phyloP scores from a whole-genome alignment of 768 basidiomycete species.

The Chalciporus pseudorubinellus region DNA sequence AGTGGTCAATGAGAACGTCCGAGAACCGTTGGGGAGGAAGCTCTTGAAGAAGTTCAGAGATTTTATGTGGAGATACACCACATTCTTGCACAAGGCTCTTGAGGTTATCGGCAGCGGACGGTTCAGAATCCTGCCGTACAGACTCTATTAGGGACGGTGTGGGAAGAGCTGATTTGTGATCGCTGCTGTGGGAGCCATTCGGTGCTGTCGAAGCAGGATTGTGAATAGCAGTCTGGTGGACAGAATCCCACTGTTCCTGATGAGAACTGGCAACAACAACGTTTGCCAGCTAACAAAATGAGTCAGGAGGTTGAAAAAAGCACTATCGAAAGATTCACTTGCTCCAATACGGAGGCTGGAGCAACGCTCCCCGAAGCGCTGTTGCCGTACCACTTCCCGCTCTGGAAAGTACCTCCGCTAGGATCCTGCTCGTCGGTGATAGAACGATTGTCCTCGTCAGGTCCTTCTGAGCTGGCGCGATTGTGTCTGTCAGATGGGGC shows the following conservation, averaged over 20 bases:
- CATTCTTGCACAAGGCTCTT: conserved; percentile 88
- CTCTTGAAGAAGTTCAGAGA: conserved; percentile 85
- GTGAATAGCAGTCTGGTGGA: conserved; percentile 13
- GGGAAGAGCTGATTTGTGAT: conserved; percentile 27
- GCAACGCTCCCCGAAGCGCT: conserved; percentile 83
- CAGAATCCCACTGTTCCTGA: conserved; percentile 27
- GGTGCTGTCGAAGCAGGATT: conserved; percentile 11
- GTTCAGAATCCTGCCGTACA: conserved; percentile 42
- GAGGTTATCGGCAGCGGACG: conserved; percentile 74
- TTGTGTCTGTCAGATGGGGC: conserved; percentile 35
- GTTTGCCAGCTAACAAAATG: conserved; percentile 46
- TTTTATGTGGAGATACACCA: conserved; percentile 87
- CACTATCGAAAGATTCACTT: conserved; percentile 46
- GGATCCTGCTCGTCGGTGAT: conserved; percentile 76
- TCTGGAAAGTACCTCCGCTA: conserved; percentile 73
- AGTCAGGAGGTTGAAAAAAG: conserved; percentile 21
- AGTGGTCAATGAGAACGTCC: conserved; percentile 79
- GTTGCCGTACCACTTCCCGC: conserved; percentile 83
- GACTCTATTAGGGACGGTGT: conserved; percentile 38
- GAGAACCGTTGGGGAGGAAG: conserved; percentile 76
- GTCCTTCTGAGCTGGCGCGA: conserved; percentile 47
- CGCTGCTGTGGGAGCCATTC: conserved; percentile 26
- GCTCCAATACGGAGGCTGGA: conserved; percentile 74
- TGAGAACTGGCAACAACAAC: conserved; percentile 45
- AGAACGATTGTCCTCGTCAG: conserved; percentile 69